Percentiles rank a stretch among this genome's conserved stretches.
These are phyloP conservation scores for Clarireedia monteithiana DNA, from an alignment of 2,329 filamentous ascomycete genomes.

Conservation along the genomic window DNA sequence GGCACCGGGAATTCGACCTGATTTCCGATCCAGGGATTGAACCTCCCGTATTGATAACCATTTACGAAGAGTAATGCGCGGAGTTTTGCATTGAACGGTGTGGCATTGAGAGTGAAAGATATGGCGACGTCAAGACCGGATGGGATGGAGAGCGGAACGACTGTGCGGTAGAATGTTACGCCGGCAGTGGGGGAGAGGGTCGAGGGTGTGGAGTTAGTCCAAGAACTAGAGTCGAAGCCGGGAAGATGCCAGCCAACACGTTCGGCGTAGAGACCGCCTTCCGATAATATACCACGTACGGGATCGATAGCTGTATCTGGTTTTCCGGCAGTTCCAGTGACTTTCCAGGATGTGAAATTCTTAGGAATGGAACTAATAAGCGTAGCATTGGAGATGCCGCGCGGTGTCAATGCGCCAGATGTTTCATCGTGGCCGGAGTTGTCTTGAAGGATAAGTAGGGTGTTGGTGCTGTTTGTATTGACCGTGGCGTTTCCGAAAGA, in stretches of 20 bases:
- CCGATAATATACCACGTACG: conserved; percentile 46
- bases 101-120: conserved; percentile 43
- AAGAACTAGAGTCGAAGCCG: conserved; percentile 41
- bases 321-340: conserved; percentile 46
- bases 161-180: conserved; percentile 47
- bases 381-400: conserved; percentile 45
- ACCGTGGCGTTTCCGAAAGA: conserved; percentile 36
- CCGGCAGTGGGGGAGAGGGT: conserved; percentile 41
- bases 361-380: conserved; percentile 31
- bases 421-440: conserved; percentile 52
- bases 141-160: conserved; percentile 43
- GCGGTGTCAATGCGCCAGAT: conserved; percentile 37
- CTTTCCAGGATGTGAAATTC: conserved; percentile 38
- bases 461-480: conserved; percentile 30
- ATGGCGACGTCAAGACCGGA: conserved; percentile 46
- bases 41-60: conserved; percentile 36
- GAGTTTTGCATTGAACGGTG: conserved; percentile 34
- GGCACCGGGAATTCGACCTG: conserved; percentile 8
- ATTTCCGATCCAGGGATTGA: conserved; percentile 9
- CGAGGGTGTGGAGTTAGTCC: conserved; percentile 27
- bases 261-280: conserved; percentile 51
- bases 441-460: conserved; percentile 48
- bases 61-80: conserved; percentile 52
- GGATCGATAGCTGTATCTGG: conserved; percentile 40
- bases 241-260: conserved; percentile 51